Evolutionary conservation across 2,329 filamentous ascomycete genomes (phyloP).

Genomic region (Penicillium sp.): DNA sequence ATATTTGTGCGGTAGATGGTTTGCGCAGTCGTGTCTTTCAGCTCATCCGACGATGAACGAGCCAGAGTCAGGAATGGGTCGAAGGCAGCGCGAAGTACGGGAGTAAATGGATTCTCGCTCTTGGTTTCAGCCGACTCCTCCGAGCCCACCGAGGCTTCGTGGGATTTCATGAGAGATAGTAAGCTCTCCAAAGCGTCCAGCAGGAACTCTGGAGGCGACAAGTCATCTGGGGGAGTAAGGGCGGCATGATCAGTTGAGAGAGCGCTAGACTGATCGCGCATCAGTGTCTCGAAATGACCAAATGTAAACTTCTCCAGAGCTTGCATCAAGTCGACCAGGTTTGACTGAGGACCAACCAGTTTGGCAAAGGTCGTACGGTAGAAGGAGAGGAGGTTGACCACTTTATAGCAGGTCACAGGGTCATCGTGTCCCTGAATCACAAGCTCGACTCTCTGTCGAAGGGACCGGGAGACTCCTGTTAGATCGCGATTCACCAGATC

Average conservation of each 20-base stretch:
- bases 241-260: constrained; percentile 75
- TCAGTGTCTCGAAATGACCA: constrained; percentile 79
- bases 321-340: constrained; percentile 71
- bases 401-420: constrained; percentile 83
- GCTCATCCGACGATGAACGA: constrained; percentile 57
- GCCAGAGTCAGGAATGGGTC: constrained; percentile 80
- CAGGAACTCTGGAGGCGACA: constrained; percentile 80
- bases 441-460: constrained; percentile 89
- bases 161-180: constrained; percentile 79
- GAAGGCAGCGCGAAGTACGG: constrained; percentile 77
- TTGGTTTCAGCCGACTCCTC: constrained; percentile 54
- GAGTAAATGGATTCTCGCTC: constrained; percentile 72
- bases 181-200: constrained; percentile 80
- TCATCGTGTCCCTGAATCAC: constrained; percentile 93
- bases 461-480: constrained; percentile 76
- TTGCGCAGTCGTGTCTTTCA: constrained; percentile 47
- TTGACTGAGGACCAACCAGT: constrained; percentile 72
- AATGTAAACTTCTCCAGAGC: constrained; percentile 77
- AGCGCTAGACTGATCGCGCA: constrained; percentile 72
- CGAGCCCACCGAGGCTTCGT: constrained; percentile 74
- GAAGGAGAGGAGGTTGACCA: constrained; percentile 87
- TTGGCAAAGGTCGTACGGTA: constrained; percentile 86
- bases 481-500: constrained; percentile 87
- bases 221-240: constrained; percentile 71
- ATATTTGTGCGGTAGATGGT: constrained; percentile 59